A percentile compares a stretch with the other conserved stretches of the same genome.
These are phyloP conservation scores for Colletotrichum tropicale DNA, from an alignment of 2,329 filamentous ascomycete genomes.

Conservation along the genomic window DNA sequence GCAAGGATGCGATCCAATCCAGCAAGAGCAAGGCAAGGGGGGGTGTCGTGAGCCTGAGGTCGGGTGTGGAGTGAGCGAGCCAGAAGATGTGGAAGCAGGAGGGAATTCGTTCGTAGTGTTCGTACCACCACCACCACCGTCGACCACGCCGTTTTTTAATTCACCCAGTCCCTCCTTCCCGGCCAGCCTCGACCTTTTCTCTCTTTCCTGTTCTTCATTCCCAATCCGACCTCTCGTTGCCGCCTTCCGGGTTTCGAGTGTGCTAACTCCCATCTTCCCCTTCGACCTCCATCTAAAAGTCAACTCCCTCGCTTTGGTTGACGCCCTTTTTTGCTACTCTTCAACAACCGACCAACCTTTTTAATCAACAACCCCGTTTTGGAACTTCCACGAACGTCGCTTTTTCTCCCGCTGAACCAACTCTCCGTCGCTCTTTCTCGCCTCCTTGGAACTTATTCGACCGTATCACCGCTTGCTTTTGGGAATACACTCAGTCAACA, in stretches of 20 bases:
- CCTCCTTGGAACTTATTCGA: slow-evolving; percentile 13
- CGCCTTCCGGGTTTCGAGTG: slow-evolving; percentile 12
- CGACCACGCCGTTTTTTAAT: slow-evolving; percentile 18
- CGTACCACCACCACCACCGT: slow-evolving; percentile 15
- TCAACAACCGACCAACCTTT: slow-evolving; percentile 17
- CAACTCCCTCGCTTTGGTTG: slow-evolving; percentile 23
- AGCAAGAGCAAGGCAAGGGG: background rate
- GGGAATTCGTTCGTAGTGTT: background rate
- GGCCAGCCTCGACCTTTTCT: background rate
- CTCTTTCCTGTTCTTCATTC: slow-evolving; percentile 8
- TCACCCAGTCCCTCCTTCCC: slow-evolving; percentile 13
- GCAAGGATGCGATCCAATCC: background rate
- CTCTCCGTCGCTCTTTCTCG: background rate
- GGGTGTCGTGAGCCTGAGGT: background rate
- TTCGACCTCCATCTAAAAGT: slow-evolving; percentile 5
- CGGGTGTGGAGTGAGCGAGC: background rate
- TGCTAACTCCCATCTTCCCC: background rate
- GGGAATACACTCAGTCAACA: background rate
- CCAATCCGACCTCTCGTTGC: slow-evolving; percentile 8
- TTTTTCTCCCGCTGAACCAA: background rate
- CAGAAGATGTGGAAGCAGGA: background rate
- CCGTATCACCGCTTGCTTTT: slow-evolving; percentile 13
- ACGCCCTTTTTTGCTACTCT: slow-evolving; percentile 10
- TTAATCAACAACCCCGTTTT: slow-evolving; percentile 16
- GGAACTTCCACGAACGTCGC: background rate